Evolutionary conservation across 805 yeast species (phyloP), one percentile per base, ranked within the genome.

Genomic region (baker's yeast (Saccharomyces cerevisiae)): DNA sequence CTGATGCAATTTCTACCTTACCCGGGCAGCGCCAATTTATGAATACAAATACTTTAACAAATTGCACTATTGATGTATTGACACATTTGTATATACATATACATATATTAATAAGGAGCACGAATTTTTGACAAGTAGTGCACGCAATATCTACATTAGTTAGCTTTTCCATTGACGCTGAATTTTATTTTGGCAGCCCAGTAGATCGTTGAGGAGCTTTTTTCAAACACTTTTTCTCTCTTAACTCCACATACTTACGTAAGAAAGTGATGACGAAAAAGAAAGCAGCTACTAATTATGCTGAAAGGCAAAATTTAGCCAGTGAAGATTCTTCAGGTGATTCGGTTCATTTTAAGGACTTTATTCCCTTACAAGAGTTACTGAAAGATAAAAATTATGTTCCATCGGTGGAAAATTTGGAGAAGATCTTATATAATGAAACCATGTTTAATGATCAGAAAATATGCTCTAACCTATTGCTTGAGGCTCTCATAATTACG

Each of bases 401-500:
- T 3, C 55, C 59, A 32, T 52, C 59, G 8, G 22, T 55, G 1
- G 46, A 48, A 1, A 49, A 51, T 47, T 47, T 57, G 26, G 41
- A 46, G 27, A 27, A 31, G 11, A 2, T 54, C 17, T 27, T 53
- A 9, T 47, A 14, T 13, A 21, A 50, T 29, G 50, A 50, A 4
- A 26, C 41, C 32, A 29, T 47, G 6, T n/a, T 50, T 10, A 28
- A 48, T 14, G 48, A 53, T 41, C 17, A 46, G 24, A 32, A 51
- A 4, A 6, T 22, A 5, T 22, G 49, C n/a, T 24, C 27, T 14
- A 8, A 55, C 2, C 48, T 60, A 43, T n/a, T 55, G 5, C 46
- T 55, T 4, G 63, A 62, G 53, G 51, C 59, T 24, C 30, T 59
- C 9, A 29, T 58, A 9, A 43, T 65, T 17, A 56, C 59, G 10